Evolutionary conservation across 306 rosid genomes (phyloP).

Genomic region (Herpetospermum pedunculosum): DNA sequence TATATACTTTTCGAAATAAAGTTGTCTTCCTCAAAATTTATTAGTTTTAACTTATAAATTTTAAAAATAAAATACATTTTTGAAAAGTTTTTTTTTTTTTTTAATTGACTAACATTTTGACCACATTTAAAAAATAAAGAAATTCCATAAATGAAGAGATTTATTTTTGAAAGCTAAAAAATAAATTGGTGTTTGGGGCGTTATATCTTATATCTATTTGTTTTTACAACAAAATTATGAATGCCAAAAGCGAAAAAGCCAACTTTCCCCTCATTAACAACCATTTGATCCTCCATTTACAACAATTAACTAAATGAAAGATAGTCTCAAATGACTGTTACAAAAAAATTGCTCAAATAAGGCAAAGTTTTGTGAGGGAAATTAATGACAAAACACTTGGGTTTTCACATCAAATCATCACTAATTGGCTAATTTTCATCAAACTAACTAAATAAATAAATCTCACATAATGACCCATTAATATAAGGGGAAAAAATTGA

Average conservation of each 20-base stretch:
- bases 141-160: background rate
- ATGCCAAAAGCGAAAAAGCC: background rate
- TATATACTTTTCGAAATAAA: too few species aligned
- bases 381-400: background rate
- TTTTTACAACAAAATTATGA: background rate
- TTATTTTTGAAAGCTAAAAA: background rate
- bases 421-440: background rate
- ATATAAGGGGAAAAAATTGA: background rate
- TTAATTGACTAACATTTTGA: background rate
- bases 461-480: background rate
- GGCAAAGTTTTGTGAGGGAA: background rate
- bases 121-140: background rate
- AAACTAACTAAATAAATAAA: background rate
- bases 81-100: too few species aligned
- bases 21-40: too few species aligned
- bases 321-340: background rate
- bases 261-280: background rate
- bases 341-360: background rate
- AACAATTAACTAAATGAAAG: slow-evolving; percentile 1
- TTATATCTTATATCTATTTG: background rate
- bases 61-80: too few species aligned
- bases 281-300: background rate
- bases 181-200: background rate
- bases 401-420: background rate
- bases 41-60: too few species aligned